Percentiles rank a stretch among this genome's conserved stretches.
phyloP scores from a whole-genome alignment of 2,329 filamentous ascomycete genomes.

The Sporothrix inflata region DNA sequence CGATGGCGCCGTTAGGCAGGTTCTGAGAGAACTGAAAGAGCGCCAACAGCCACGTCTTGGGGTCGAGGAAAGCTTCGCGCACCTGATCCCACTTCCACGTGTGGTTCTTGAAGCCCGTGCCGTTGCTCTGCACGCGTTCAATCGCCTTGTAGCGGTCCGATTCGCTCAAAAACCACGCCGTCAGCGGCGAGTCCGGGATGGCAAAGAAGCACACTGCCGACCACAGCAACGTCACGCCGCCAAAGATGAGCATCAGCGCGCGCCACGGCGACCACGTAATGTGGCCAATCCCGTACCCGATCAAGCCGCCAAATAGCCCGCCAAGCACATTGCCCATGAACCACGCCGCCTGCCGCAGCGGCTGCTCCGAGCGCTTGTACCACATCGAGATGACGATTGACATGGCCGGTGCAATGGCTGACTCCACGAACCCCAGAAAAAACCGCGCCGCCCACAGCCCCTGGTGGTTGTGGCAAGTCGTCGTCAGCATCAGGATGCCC shows the following conservation, averaged over 20 bases:
- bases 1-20: constrained; percentile 17
- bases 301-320: constrained; percentile 1
- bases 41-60: constrained; percentile 14
- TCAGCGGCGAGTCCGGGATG: constrained; percentile 15
- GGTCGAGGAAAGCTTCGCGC: constrained; percentile 3
- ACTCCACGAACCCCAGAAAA: constrained; percentile 40
- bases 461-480: constrained; percentile 37
- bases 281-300: constrained; percentile 5
- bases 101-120: constrained; percentile 14
- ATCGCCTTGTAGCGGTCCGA: constrained; percentile 3
- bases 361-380: neutral
- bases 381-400: constrained; percentile 37
- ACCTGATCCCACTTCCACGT: constrained; percentile 20
- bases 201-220: neutral
- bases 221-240: constrained; percentile 1
- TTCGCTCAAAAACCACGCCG: constrained; percentile 2
- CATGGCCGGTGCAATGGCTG: constrained; percentile 40
- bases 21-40: constrained; percentile 10
- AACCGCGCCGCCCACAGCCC: constrained; percentile 41
- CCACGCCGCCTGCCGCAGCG: constrained; percentile 25
- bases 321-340: constrained; percentile 12
- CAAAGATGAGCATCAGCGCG: constrained; percentile 3
- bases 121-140: constrained; percentile 5
- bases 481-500: constrained; percentile 38
- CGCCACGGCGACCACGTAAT: neutral